Evolutionary conservation across 352 stramenopile genomes (phyloP).

Genomic region (Pythium coloratum): DNA sequence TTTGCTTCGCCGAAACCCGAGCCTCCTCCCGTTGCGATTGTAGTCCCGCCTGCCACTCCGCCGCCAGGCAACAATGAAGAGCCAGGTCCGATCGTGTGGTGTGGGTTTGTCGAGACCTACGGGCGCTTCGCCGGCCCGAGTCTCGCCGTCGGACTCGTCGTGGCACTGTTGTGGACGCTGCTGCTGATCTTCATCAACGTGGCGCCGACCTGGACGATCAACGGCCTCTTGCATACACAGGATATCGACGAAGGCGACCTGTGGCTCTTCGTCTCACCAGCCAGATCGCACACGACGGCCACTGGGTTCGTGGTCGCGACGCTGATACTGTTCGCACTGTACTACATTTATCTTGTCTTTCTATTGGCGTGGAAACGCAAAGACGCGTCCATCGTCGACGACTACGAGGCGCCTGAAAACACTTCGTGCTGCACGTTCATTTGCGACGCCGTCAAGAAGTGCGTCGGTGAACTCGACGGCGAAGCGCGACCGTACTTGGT

Average conservation of each 20-base stretch:
- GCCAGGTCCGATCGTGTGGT: constrained; percentile 3
- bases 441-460: constrained; percentile 7
- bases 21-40: not conserved
- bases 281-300: not conserved
- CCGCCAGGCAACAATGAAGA: not conserved
- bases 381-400: constrained; percentile 10
- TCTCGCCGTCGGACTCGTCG: not conserved
- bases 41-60: not conserved
- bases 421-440: constrained; percentile 16
- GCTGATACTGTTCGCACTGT: constrained; percentile 6
- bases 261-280: constrained; percentile 13
- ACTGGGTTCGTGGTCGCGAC: constrained; percentile 5
- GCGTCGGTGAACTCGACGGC: constrained; percentile 15
- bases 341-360: constrained; percentile 21
- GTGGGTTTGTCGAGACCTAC: constrained; percentile 17
- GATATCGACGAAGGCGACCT: constrained; percentile 21
- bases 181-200: constrained; percentile 21
- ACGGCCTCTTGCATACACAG: constrained; percentile 11
- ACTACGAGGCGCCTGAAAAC: not conserved
- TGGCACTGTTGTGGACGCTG: constrained; percentile 14
- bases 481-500: constrained; percentile 23
- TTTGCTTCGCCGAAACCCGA: not conserved
- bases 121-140: constrained; percentile 19
- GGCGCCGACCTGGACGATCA: constrained; percentile 20
- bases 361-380: constrained; percentile 19